Evolutionary conservation across 208 protist species (phyloP), one percentile per base, ranked within the genome.

Genomic region (Strigomonas galati): DNA sequence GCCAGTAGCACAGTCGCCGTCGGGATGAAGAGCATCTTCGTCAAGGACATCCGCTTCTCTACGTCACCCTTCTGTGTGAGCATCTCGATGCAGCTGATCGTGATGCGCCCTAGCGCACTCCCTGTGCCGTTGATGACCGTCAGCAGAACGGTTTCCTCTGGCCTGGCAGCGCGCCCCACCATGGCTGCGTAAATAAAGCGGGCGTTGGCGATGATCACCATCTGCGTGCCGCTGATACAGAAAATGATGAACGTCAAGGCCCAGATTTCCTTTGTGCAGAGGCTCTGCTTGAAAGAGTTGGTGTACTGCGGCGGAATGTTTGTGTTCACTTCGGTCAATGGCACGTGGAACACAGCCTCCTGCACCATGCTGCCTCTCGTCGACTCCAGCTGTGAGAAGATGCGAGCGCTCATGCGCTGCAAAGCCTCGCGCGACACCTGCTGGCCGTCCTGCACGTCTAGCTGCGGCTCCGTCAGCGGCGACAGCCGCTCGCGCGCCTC

Each of bases 301-400:
- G 87, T 79, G 61, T 89, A 93, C 68, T 91, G 84, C 24, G 87
- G 87, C 0, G 84, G 80, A 53, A 89, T 87, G 65, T 87, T 74
- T 15, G 69, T 65, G 17, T 72, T 51, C 24, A 84, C 74, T 17
- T 77, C 71, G 5, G 70, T 51, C 19, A 76, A 26, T 14, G 69
- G 71, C 44, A 77, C 28, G 23, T 60, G 44, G 26, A 78, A 78
- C 15, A 82, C 48, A 15, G 76, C 65, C 30, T 68, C 66, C 49
- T 82, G 64, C 12, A 63, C 71, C 48, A 85, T 71, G 64, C 76
- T 85, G 30, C 70, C 72, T 24, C 74, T 56, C 14, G 63, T 74
- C 0, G 54, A 65, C 9, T 62, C 65, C 21, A 79, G 30, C 21
- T 66, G 53, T 2, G 48, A 26, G 35, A 57, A 64, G 43, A 73